These are phyloP conservation scores for Tulasnella sp. DNA, from an alignment of 768 basidiomycete species.

Conservation along the genomic window DNA sequence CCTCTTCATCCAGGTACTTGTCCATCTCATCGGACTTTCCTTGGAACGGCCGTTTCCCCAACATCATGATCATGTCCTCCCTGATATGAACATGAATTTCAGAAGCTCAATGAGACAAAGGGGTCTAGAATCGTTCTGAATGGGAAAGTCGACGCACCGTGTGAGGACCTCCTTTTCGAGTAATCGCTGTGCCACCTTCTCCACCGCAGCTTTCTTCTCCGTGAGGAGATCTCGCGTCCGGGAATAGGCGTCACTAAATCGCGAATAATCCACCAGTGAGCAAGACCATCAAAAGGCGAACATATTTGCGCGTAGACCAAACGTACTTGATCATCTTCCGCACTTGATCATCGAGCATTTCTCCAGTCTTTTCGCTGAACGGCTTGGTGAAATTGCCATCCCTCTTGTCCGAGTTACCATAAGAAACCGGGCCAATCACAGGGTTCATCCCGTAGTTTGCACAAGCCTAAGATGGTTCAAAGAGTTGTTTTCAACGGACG, in stretches of 20 bases:
- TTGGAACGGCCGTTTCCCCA: slow-evolving; percentile 74
- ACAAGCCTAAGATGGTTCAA: slow-evolving; percentile 37
- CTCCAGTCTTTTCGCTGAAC: slow-evolving; percentile 94
- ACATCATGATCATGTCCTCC: slow-evolving; percentile 75
- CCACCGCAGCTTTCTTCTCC: slow-evolving; percentile 73
- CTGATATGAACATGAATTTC: slow-evolving; percentile 30
- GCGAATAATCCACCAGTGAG: background rate
- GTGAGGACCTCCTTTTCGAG: slow-evolving; percentile 95
- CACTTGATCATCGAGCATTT: slow-evolving; percentile 84
- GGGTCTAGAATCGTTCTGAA: background rate
- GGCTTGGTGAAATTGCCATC: slow-evolving; percentile 92
- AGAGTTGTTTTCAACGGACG: background rate
- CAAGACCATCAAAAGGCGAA: background rate
- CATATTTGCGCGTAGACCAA: background rate
- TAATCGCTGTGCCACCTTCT: slow-evolving; percentile 82
- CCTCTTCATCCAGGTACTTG: slow-evolving; percentile 75
- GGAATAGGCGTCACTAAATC: slow-evolving; percentile 54
- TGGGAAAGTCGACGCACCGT: slow-evolving; percentile 49
- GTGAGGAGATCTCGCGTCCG: slow-evolving; percentile 75
- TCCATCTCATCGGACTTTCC: slow-evolving; percentile 86
- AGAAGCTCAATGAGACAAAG: background rate
- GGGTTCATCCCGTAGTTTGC: slow-evolving; percentile 97
- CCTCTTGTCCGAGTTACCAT: slow-evolving; percentile 76
- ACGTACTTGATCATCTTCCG: slow-evolving; percentile 85
- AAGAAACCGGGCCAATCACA: slow-evolving; percentile 90